Base-by-base conservation (phyloP, 1,139 yeast species). In the Magnusiomyces clavatus region DNA sequence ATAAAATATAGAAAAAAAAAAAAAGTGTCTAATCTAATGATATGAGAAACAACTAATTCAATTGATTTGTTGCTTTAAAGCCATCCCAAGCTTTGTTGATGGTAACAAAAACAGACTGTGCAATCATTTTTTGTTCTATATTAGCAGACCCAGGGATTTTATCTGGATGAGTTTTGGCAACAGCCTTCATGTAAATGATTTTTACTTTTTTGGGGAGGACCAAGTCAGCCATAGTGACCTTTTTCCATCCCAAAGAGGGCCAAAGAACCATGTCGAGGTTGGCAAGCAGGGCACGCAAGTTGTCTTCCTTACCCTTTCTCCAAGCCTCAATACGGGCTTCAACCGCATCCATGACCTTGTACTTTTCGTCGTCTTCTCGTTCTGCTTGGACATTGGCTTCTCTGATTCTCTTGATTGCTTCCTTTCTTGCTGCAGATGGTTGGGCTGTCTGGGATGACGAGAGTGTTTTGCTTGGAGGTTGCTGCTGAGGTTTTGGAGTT, bases 191-290 rank as follows among this genome's bases (percentile, higher is more conserved):
- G 67, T 92, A 94, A 37, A 76, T 75, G 46, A 90, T 72, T 66
- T 92, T 90, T 45, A 90, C 97, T 64, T 86, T 89, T 61, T 88
- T 89, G n/a, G 95, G 90, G 59, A 90, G 72, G 60, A 92, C 92
- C 55, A 94, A 72, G 54, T 92, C 97, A 14, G 84, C 77, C 58
- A 84, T 68, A 1, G 82, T 67, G 29, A 88, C 76, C 56, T 77
- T 73, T 64, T 81, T 73, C 94, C 95, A 78, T 58, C 77, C 72
- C 50, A 77, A 54, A 54, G 76, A 72, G 64, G 86, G 72, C 80
- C 86, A 80, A 17, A 90, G 67, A 10, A 90, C 75, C 1, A 70
- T 67, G 38, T 86, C 82, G 50, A 90, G 69, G 3, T 87, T 76
- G 8, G 87, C 76, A 44, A 90, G 71, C 56, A 90, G 72, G 1